Evolutionary conservation across 352 stramenopile genomes (phyloP).

Genomic region (Lagenidium giganteum): DNA sequence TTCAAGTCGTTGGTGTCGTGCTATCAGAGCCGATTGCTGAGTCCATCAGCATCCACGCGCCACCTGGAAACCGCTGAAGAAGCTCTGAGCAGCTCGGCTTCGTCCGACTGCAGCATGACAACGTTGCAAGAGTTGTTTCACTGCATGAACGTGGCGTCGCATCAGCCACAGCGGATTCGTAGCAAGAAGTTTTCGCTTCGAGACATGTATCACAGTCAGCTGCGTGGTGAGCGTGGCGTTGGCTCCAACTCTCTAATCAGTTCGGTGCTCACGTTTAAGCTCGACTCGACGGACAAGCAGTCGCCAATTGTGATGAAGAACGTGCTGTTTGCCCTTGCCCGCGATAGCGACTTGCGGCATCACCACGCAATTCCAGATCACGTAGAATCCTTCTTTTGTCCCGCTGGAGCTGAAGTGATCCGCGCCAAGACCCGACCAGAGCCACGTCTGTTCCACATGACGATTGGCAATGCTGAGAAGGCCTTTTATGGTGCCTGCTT

Average conservation of each 20-base stretch:
- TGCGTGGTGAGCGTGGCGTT: conserved; percentile 56
- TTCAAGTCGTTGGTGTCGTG: conserved; percentile 76
- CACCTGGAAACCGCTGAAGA: conserved; percentile 18
- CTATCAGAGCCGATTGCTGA: conserved; percentile 71
- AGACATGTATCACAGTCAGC: conserved; percentile 57
- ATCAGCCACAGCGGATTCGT: conserved; percentile 69
- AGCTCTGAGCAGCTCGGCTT: conserved; percentile 17
- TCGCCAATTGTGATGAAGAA: conserved; percentile 59
- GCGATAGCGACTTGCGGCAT: conserved; percentile 57
- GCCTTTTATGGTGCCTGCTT: conserved; percentile 77
- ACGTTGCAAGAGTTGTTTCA: conserved; percentile 84
- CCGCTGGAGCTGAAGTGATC: conserved; percentile 49
- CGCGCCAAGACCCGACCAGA: conserved; percentile 47
- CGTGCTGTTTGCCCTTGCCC: conserved; percentile 66
- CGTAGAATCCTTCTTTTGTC: conserved; percentile 78
- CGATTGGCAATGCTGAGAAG: conserved; percentile 76
- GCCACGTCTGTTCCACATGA: conserved; percentile 78
- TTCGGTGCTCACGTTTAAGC: conserved; percentile 60
- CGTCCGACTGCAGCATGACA: conserved; percentile 75
- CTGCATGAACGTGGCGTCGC: conserved; percentile 83
- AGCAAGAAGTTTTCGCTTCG: conserved; percentile 65
- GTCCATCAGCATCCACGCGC: conserved; percentile 38
- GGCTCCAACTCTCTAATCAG: conserved; percentile 65
- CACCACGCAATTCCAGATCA: conserved; percentile 81
- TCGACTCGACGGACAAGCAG: conserved; percentile 55